Evolutionary conservation across 2,329 filamentous ascomycete species (phyloP), one percentile per base, ranked within the genome.

Genomic region (Zymoseptoria brevis): DNA sequence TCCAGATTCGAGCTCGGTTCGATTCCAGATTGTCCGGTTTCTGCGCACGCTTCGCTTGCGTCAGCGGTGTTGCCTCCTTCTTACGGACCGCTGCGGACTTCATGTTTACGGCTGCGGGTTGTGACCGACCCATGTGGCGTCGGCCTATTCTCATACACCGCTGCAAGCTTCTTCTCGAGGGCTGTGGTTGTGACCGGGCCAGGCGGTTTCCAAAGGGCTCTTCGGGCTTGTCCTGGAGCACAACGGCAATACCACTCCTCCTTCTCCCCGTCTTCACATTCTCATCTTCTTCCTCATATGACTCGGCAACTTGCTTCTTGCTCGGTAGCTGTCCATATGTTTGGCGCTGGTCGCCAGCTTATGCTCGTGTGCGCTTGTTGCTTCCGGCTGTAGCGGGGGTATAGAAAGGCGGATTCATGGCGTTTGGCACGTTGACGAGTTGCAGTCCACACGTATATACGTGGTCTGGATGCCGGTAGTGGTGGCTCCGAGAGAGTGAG

Each of bases 351-450:
- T 87, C 76, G 56, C 68, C 69, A 65, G 85, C 84, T 72, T 88
- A 81, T 51, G 89, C 87, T 61, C 91, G 87, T 68, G 88, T 87
- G 73, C 90, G 87, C 81, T 96, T 96, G 35, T 41, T 41, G 65
- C 79, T 77, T 65, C 77, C 77, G 62, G 83, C 78, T 67, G 83
- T 79, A 66, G 80, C 77, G 62, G 79, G 76, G 62, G 78, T 79
- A 71, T 90, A 86, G 71, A 92, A 83, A 60, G 93, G 93, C 61
- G 93, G 97, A 77, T 97, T 97, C 78, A 87, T 87, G 75, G 86
- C 91, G 87, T 96, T 96, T 68, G 91, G 87, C 73, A 96, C 90
- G 79, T 85, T 89, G 68, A 88, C 87, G 69, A 99, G 84, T 16
- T 41, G 35, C 9, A 16, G 35, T 41, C 35, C 11, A 13, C 35